Conservation (phyloP, 2,329 filamentous ascomycete species). For the Coniella vitis region DNA sequence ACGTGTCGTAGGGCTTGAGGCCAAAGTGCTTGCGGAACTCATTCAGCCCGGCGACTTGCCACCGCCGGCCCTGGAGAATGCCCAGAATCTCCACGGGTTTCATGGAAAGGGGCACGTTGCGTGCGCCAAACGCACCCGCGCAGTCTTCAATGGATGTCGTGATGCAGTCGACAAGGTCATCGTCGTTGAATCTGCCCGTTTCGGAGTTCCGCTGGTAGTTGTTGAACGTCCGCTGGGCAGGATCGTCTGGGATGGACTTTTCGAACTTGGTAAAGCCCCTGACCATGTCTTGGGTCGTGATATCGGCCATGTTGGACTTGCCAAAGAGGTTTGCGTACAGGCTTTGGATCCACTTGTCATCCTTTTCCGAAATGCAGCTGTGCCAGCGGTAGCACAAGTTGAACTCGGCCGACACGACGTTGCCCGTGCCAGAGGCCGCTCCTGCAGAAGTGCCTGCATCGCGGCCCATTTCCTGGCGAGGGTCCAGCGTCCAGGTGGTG, state of each 20-base stretch:
- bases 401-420: conserved; percentile 82
- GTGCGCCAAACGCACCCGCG: conserved; percentile 66
- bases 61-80: conserved; percentile 68
- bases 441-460: conserved; percentile 45
- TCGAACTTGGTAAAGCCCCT: conserved; percentile 58
- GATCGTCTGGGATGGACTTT: conserved; percentile 54
- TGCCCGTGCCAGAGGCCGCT: conserved; percentile 67
- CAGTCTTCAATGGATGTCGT: conserved; percentile 65
- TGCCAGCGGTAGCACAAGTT: conserved; percentile 87
- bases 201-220: conserved; percentile 57
- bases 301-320: conserved; percentile 43
- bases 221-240: conserved; percentile 61
- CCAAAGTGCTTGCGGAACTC: conserved; percentile 81
- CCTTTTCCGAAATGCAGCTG: conserved; percentile 65
- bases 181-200: conserved; percentile 62
- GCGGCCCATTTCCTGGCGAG: conserved; percentile 60
- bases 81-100: conserved; percentile 72
- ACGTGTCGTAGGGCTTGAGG: conserved; percentile 66
- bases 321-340: conserved; percentile 59
- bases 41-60: conserved; percentile 73
- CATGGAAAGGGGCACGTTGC: conserved; percentile 68
- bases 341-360: conserved; percentile 74
- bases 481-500: conserved; percentile 76
- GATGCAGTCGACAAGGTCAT: conserved; percentile 67
- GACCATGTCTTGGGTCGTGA: conserved; percentile 56